These are phyloP conservation scores for Lignosus rhinocerotis DNA, from an alignment of 1,284 basidiomycete species.

Conservation along the genomic window DNA sequence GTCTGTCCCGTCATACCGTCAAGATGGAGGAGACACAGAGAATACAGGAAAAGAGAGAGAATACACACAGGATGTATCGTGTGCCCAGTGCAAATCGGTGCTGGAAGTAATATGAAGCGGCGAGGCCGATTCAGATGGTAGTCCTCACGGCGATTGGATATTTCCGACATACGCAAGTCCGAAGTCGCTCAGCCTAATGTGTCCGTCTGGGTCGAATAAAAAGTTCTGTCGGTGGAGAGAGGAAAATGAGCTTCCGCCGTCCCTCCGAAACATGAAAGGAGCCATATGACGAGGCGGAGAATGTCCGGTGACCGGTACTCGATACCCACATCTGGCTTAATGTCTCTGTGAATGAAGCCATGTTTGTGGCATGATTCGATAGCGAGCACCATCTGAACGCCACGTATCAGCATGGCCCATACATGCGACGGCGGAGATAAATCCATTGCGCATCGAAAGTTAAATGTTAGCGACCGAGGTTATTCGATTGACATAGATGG, in stretches of 20 bases:
- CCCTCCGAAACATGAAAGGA: slow-evolving; percentile 10
- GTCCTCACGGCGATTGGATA: slow-evolving; percentile 8
- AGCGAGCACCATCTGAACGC: slow-evolving; percentile 86
- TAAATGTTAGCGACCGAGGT: slow-evolving; percentile 18
- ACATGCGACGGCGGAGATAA: slow-evolving; percentile 10
- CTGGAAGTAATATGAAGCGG: slow-evolving; percentile 37
- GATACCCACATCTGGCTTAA: slow-evolving; percentile 83
- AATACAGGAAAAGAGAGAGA: slow-evolving; percentile 20
- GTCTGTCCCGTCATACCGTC: slow-evolving; percentile 49
- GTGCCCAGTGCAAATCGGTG: slow-evolving; percentile 87
- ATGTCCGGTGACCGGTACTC: slow-evolving; percentile 22
- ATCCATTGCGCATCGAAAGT: slow-evolving; percentile 5
- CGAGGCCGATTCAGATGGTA: slow-evolving; percentile 13
- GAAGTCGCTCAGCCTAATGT: slow-evolving; percentile 95
- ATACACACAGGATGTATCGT: slow-evolving; percentile 85
- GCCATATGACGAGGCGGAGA: slow-evolving; percentile 14
- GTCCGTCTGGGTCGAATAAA: slow-evolving; percentile 89
- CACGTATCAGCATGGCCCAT: background rate
- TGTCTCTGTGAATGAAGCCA: slow-evolving; percentile 97
- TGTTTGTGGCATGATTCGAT: slow-evolving; percentile 92
- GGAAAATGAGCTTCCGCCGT: slow-evolving; percentile 28
- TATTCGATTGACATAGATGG: slow-evolving; percentile 4
- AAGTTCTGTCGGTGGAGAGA: slow-evolving; percentile 72
- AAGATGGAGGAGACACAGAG: slow-evolving; percentile 10
- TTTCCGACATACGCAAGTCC: slow-evolving; percentile 78